Evolutionary conservation across 768 basidiomycete species (phyloP).

Genomic region (Amyloporia xantha): DNA sequence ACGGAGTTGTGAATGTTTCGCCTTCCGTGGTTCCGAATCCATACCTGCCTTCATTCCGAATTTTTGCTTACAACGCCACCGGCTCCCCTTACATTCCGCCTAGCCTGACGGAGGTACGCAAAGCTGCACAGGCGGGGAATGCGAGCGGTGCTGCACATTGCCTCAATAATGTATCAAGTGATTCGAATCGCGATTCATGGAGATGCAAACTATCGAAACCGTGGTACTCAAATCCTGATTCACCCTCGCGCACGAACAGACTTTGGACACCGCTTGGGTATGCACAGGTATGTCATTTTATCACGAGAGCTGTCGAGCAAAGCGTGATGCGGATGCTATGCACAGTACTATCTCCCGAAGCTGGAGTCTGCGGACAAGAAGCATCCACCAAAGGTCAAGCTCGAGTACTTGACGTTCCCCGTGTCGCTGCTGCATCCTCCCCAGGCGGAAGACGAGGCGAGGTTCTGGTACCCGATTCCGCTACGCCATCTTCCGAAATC

Average conservation of each 20-base stretch:
- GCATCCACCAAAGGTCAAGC: constrained; percentile 52
- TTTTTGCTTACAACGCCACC: constrained; percentile 77
- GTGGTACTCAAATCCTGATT: constrained; percentile 54
- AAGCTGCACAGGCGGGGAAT: neutral
- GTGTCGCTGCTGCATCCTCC: constrained; percentile 35
- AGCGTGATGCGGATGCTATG: neutral
- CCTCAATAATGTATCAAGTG: neutral
- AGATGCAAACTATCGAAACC: constrained; percentile 53
- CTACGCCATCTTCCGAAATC: constrained; percentile 44
- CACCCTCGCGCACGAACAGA: constrained; percentile 67
- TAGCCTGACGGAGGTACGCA: too few relatives aligned
- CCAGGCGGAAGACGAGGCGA: constrained; percentile 17
- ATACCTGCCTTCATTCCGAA: constrained; percentile 73
- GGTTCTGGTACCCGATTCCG: constrained; percentile 48
- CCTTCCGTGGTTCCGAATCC: constrained; percentile 85
- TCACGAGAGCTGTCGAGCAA: neutral
- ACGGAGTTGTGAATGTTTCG: constrained; percentile 71
- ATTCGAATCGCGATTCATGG: constrained; percentile 49
- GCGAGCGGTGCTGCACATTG: neutral
- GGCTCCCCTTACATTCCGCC: constrained; percentile 23
- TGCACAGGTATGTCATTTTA: constrained; percentile 57
- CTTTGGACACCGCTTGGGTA: constrained; percentile 75
- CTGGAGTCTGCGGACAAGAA: constrained; percentile 39
- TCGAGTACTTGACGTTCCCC: constrained; percentile 74
- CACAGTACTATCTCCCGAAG: constrained; percentile 61